A percentile compares a stretch with the other conserved stretches of the same genome.
Conservation (phyloP, 345 rosid species). For the Laguncularia racemosa region DNA sequence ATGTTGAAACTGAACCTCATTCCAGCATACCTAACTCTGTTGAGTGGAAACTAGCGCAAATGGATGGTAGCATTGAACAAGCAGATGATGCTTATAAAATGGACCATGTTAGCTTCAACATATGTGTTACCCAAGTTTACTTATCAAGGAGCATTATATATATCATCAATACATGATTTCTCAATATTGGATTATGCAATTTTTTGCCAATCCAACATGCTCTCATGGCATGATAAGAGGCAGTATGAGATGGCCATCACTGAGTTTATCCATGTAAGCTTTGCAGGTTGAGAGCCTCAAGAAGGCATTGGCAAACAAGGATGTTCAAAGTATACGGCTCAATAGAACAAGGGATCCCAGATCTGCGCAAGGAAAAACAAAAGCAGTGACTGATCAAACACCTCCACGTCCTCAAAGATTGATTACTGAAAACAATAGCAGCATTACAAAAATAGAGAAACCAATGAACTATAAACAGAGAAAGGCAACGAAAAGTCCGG, state of each 20-base stretch:
- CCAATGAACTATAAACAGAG: conserved; percentile 28
- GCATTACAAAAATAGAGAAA: conserved; percentile 27
- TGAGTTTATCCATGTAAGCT: background rate
- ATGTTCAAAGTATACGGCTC: conserved; percentile 23
- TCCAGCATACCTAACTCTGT: too few relatives aligned
- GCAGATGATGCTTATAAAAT: too few relatives aligned
- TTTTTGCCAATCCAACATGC: background rate
- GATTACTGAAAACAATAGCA: conserved; percentile 50
- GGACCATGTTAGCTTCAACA: too few relatives aligned
- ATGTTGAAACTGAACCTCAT: background rate
- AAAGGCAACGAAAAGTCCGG: conserved; percentile 38
- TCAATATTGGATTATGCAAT: background rate
- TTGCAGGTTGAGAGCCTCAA: conserved; percentile 78
- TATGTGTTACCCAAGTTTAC: too few relatives aligned
- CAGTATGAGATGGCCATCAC: too few relatives aligned
- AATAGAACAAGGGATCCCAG: conserved; percentile 31
- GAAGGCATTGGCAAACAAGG: conserved; percentile 65
- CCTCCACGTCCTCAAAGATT: conserved; percentile 67
- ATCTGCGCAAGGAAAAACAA: conserved; percentile 31
- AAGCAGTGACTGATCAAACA: conserved; percentile 40
- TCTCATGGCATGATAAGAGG: too few relatives aligned
- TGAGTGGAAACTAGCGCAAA: too few relatives aligned
- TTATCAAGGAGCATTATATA: background rate
- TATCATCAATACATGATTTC: background rate
- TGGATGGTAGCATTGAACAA: too few relatives aligned